Conservation (phyloP, 257 asterid genomes). For the Nicotiana otophora region DNA sequence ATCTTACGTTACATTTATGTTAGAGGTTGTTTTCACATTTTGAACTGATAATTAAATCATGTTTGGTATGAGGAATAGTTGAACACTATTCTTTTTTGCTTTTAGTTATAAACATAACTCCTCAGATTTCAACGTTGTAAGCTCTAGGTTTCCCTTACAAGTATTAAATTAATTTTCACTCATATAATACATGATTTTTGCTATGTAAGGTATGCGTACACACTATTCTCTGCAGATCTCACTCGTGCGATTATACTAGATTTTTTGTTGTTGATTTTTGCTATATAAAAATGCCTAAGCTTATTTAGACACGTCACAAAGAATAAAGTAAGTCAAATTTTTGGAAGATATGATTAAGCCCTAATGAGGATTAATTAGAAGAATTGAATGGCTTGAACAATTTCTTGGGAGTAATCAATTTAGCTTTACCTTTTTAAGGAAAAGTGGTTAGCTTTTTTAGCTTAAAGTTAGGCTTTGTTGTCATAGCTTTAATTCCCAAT, state of each 20-base stretch:
- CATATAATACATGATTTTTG: neutral
- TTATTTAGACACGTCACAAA: neutral
- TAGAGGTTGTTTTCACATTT: too few relatives aligned
- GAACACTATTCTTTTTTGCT: neutral
- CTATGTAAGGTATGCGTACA: neutral
- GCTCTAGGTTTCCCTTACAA: neutral
- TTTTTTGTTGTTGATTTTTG: neutral
- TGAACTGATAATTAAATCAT: too few relatives aligned
- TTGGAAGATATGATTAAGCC: neutral
- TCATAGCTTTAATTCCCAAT: constrained; percentile 12
- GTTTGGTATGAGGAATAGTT: neutral
- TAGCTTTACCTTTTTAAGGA: neutral
- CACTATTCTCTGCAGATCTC: too few relatives aligned
- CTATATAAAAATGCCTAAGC: neutral
- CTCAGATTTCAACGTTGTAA: neutral
- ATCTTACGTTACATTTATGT: too few relatives aligned
- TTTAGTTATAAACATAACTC: neutral
- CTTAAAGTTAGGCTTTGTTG: neutral
- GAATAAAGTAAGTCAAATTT: neutral
- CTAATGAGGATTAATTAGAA: neutral
- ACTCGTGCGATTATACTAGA: too few relatives aligned
- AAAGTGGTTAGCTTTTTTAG: neutral
- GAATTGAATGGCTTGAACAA: too few relatives aligned
- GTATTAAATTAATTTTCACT: neutral
- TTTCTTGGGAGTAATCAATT: neutral